Percentiles rank a stretch among this genome's conserved stretches.
Conservation (phyloP, 179 eudicot species). For the Beta lomatogona region DNA sequence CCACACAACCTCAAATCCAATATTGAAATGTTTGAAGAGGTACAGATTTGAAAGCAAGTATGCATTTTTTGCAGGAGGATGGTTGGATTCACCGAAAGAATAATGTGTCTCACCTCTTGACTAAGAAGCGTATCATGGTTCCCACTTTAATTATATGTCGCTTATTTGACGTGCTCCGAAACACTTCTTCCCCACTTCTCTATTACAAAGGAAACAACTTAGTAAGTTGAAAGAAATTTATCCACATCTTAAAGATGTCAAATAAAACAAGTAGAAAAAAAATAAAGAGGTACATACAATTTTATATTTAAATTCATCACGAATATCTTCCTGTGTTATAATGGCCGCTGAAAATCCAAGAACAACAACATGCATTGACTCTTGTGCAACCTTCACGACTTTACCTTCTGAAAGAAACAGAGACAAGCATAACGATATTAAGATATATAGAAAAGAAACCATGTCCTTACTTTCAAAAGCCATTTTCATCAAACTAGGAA, state of each 20-base stretch:
- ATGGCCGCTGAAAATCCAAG: conserved; percentile 87
- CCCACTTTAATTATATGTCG: conserved; percentile 76
- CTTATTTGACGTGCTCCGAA: conserved; percentile 58
- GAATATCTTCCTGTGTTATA: conserved; percentile 70
- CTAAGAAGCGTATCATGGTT: conserved; percentile 59
- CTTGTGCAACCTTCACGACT: conserved; percentile 71
- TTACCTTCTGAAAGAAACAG: conserved; percentile 65
- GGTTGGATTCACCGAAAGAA: neutral
- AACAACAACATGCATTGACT: conserved; percentile 77
- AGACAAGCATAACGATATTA: neutral
- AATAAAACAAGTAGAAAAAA: neutral
- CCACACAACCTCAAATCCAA: neutral
- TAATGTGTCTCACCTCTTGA: conserved; percentile 62
- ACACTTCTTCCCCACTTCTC: conserved; percentile 63
- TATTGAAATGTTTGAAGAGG: neutral
- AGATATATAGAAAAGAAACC: neutral
- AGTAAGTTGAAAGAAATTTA: neutral
- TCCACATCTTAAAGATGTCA: neutral
- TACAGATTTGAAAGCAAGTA: neutral
- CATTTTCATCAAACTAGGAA: neutral
- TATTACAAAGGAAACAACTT: conserved; percentile 35
- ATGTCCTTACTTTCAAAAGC: too few relatives aligned
- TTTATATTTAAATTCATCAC: conserved; percentile 66
- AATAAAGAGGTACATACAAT: conserved; percentile 44
- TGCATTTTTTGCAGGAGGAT: neutral